These are phyloP conservation scores for Amanita fuliginea DNA, from an alignment of 768 basidiomycete genomes.

Conservation along the genomic window DNA sequence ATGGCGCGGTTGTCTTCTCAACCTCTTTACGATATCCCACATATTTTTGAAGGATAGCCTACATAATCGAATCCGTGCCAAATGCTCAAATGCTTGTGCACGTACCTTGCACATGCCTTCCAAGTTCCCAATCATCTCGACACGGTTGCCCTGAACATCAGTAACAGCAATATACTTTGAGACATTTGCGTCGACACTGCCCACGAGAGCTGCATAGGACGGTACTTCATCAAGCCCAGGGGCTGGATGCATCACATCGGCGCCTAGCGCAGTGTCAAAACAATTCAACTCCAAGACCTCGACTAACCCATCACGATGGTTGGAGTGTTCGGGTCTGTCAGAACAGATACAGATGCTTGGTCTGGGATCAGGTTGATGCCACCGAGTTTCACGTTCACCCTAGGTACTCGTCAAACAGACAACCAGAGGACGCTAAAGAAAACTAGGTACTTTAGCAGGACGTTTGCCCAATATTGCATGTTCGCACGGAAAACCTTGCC, in stretches of 20 bases:
- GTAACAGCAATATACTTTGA: conserved; percentile 54
- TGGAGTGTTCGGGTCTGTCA: conserved; percentile 58
- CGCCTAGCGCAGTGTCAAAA: conserved; percentile 29
- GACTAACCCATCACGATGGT: conserved; percentile 64
- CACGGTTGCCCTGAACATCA: conserved; percentile 44
- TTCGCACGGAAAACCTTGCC: conserved; percentile 55
- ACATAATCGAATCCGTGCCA: neutral
- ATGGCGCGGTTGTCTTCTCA: conserved; percentile 34
- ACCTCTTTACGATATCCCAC: conserved; percentile 35
- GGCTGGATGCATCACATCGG: conserved; percentile 73
- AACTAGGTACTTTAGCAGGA: conserved; percentile 58
- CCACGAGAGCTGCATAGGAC: conserved; percentile 69
- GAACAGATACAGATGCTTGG: conserved; percentile 37
- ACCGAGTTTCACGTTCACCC: conserved; percentile 76
- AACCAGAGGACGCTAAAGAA: neutral
- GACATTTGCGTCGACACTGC: conserved; percentile 57
- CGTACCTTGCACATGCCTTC: conserved; percentile 49
- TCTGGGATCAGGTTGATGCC: conserved; percentile 74
- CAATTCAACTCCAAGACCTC: conserved; percentile 5
- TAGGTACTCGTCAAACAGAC: conserved; percentile 14
- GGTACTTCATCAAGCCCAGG: conserved; percentile 64
- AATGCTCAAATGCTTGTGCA: neutral
- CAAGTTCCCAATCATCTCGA: conserved; percentile 64
- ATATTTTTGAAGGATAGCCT: conserved; percentile 47
- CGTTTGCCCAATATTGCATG: conserved; percentile 72